Conservation (phyloP, 139 green algal species). For the Ettlia oleoabundans region DNA sequence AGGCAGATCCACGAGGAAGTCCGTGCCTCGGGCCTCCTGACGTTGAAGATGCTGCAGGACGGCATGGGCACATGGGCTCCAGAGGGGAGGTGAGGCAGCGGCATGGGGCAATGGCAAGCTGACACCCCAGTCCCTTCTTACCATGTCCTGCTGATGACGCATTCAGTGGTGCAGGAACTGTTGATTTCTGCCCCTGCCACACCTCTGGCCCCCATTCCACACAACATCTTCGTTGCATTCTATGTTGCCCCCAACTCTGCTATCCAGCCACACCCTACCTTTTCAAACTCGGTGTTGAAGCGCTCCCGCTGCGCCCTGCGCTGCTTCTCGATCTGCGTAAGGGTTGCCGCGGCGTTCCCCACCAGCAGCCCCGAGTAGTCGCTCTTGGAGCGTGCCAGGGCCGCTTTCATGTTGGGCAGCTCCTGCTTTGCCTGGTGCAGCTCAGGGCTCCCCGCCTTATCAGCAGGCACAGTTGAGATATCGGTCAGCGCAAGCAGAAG, state of each 20-base stretch:
- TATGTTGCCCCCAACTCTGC: too few species aligned
- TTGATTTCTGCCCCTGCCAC: neutral
- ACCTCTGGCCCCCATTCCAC: neutral
- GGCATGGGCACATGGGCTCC: neutral
- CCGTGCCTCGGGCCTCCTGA: neutral
- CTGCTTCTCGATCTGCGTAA: constrained; percentile 9
- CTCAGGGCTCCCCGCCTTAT: constrained; percentile 1
- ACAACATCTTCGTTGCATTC: too few species aligned
- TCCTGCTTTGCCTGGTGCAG: constrained; percentile 39
- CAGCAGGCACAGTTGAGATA: neutral
- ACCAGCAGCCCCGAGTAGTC: constrained; percentile 43
- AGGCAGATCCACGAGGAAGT: constrained; percentile 36
- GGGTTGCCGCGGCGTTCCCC: neutral
- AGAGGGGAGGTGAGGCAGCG: neutral
- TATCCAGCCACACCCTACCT: neutral
- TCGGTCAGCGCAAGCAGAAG: constrained; percentile 38
- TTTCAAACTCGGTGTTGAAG: neutral
- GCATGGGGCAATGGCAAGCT: too few species aligned
- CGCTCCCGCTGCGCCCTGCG: neutral
- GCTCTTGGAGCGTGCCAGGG: constrained; percentile 29
- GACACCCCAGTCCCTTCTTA: too few species aligned
- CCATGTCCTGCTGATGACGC: too few species aligned
- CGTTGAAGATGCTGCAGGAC: constrained; percentile 11
- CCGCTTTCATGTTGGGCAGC: constrained; percentile 52
- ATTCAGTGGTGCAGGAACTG: neutral